phyloP scores from a whole-genome alignment of 768 basidiomycete species.

The Amanita thiersii region DNA sequence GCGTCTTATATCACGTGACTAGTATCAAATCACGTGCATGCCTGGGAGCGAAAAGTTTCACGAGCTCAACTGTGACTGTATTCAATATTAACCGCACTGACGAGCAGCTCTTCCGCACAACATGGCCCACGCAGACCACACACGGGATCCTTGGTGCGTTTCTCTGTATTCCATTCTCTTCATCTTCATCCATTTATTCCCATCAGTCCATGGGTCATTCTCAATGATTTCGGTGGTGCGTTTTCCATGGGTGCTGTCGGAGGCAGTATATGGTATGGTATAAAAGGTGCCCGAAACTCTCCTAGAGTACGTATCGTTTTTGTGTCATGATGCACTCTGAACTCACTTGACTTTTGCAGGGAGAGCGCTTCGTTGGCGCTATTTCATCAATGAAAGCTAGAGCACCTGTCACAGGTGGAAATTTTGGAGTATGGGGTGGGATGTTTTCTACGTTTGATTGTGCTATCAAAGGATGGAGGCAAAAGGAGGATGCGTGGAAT shows the following conservation, averaged over 20 bases:
- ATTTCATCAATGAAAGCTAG: slow-evolving; percentile 96
- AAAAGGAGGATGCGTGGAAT: slow-evolving; percentile 99
- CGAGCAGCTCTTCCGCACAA: slow-evolving; percentile 11
- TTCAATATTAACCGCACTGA: slow-evolving; percentile 10
- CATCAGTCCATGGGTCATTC: slow-evolving; percentile 91
- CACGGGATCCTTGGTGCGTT: slow-evolving; percentile 82
- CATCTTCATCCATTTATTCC: not conserved
- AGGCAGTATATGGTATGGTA: slow-evolving; percentile 97
- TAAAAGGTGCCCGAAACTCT: slow-evolving; percentile 96
- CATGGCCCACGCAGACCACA: slow-evolving; percentile 91
- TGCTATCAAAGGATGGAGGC: slow-evolving; percentile 92
- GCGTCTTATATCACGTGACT: slow-evolving; percentile 5
- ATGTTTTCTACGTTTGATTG: slow-evolving; percentile 99
- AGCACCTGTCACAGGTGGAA: slow-evolving; percentile 96
- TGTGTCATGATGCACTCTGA: not conserved
- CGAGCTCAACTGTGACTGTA: slow-evolving; percentile 7
- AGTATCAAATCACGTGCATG: slow-evolving; percentile 2
- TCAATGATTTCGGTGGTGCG: slow-evolving; percentile 96
- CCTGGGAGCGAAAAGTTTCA: slow-evolving; percentile 8
- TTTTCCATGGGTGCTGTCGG: slow-evolving; percentile 98
- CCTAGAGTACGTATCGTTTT: slow-evolving; percentile 60
- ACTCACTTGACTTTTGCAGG: slow-evolving; percentile 35
- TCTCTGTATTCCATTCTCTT: not conserved
- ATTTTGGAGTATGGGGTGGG: slow-evolving; percentile 94
- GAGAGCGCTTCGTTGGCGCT: slow-evolving; percentile 90